Evolutionary conservation across 495 filamentous ascomycete genomes (phyloP).

Genomic region (Jackrogersella minutella): DNA sequence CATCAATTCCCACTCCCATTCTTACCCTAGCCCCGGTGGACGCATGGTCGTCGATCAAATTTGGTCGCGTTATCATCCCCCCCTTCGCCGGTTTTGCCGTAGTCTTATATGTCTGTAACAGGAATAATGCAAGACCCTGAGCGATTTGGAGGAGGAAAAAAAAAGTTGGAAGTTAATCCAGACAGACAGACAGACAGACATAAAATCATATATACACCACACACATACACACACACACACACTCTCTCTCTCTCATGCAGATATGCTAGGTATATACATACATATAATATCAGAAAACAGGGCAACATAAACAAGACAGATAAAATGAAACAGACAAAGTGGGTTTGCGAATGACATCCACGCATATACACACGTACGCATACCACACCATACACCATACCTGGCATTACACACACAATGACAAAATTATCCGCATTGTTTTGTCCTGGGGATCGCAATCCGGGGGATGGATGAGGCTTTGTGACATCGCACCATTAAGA

Average conservation of each 20-base stretch:
- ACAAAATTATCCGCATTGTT: slow-evolving; percentile 13
- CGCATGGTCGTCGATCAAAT: slow-evolving; percentile 33
- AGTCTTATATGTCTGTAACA: slow-evolving; percentile 18
- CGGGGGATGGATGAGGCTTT: slow-evolving; percentile 39
- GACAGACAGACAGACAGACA: background rate
- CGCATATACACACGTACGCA: too few species aligned
- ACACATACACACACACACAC: too few species aligned
- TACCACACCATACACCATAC: background rate
- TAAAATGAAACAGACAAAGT: too few species aligned
- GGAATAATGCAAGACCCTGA: slow-evolving; percentile 9
- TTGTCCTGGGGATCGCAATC: slow-evolving; percentile 30
- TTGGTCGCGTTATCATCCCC: slow-evolving; percentile 18
- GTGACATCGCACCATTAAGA: slow-evolving; percentile 24
- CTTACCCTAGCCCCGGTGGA: slow-evolving; percentile 26
- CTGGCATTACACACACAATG: too few species aligned
- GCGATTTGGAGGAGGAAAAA: slow-evolving; percentile 7
- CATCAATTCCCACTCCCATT: slow-evolving; percentile 27
- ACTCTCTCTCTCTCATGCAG: too few species aligned
- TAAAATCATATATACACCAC: background rate
- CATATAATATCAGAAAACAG: too few species aligned
- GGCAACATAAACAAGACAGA: too few species aligned
- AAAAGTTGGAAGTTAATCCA: background rate
- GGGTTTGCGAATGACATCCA: too few species aligned
- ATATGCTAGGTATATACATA: too few species aligned
- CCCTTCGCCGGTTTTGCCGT: slow-evolving; percentile 20